Evolutionary conservation across 2,329 filamentous ascomycete genomes (phyloP).

Genomic region (Acrodontium crateriforme): DNA sequence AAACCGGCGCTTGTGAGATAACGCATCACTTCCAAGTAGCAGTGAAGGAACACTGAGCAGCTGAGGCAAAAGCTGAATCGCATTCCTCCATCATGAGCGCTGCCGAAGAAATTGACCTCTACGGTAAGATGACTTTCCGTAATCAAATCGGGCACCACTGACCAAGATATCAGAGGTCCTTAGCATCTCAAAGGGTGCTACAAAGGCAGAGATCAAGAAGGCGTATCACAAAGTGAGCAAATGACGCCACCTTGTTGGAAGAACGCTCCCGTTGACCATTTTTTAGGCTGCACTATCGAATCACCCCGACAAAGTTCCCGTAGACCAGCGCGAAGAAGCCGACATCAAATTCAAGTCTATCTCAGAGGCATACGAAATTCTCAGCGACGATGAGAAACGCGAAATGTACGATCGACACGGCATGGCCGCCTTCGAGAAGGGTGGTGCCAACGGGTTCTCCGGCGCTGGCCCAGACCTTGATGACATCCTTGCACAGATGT

Average conservation of each 20-base stretch:
- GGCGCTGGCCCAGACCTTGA: slow-evolving; percentile 71
- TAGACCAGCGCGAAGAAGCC: slow-evolving; percentile 68
- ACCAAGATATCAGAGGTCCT: slow-evolving; percentile 57
- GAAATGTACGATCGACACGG: slow-evolving; percentile 84
- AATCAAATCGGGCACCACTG: slow-evolving; percentile 10
- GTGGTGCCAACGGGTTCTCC: slow-evolving; percentile 44
- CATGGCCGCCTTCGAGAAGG: slow-evolving; percentile 87
- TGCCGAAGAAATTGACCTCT: slow-evolving; percentile 44
- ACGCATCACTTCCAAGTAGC: too few relatives aligned
- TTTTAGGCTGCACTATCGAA: slow-evolving; percentile 48
- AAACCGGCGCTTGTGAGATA: too few relatives aligned
- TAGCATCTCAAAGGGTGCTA: slow-evolving; percentile 57
- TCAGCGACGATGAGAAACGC: slow-evolving; percentile 88
- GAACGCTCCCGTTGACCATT: neutral
- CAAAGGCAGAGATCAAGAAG: slow-evolving; percentile 77
- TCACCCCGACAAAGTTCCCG: slow-evolving; percentile 91
- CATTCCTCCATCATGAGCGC: slow-evolving; percentile 11
- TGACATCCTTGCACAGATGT: slow-evolving; percentile 89
- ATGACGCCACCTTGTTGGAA: slow-evolving; percentile 1
- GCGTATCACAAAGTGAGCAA: slow-evolving; percentile 75
- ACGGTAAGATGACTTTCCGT: slow-evolving; percentile 25
- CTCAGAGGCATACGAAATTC: slow-evolving; percentile 93
- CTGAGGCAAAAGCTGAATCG: too few relatives aligned
- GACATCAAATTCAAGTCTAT: slow-evolving; percentile 88
- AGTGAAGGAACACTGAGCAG: too few relatives aligned